Base-by-base conservation (phyloP, 345 rosid genomes). In the Salix suchowensis region DNA sequence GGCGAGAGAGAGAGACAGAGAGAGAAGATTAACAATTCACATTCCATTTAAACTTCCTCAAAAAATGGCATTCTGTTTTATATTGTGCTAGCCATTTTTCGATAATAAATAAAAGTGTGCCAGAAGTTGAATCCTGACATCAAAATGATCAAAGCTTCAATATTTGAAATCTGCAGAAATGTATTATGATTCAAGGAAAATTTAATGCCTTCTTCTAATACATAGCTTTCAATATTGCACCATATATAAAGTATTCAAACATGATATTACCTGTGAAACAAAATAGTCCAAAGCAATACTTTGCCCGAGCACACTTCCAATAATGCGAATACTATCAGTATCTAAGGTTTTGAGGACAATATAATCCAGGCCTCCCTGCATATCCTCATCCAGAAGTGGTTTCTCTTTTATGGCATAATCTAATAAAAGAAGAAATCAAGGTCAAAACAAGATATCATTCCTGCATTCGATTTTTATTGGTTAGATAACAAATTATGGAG, bases 221-320 rank as follows among this genome's bases (percentile, higher is more conserved):
- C 32, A 61, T 23, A 67, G 68, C 46, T 37, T 36, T 30, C 7
- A 37, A 40, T 14, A 42, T 58, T 19, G 9, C 46, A 65, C 48
- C 19, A 48, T 40, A 6, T 58, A 44, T 36, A 18, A 23, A 44
- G 67, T 65, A 32, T 5, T 7, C 21, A 11, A 12, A 26, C 36
- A 48, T 23, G 21, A 69, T 18, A 37, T 80, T 84, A 90, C 98
- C 96, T 92, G 98, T 62, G 97, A 94, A 79, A 94, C 97, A 88
- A 90, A 94, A 81, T 92, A 90, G 77, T 94, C 98, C 87, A 91
- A 71, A 5, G 97, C 97, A 86, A 92, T 94, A 71, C 98, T 94
- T 81, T 91, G 97, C 23, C 97, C 98, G 34, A 94, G 97, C 77
- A 95, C 95, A 74, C 97, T 95, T 82, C 95, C 97, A 78, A 95